phyloP scores from a whole-genome alignment of 306 rosid genomes.

The Argentina anserina region DNA sequence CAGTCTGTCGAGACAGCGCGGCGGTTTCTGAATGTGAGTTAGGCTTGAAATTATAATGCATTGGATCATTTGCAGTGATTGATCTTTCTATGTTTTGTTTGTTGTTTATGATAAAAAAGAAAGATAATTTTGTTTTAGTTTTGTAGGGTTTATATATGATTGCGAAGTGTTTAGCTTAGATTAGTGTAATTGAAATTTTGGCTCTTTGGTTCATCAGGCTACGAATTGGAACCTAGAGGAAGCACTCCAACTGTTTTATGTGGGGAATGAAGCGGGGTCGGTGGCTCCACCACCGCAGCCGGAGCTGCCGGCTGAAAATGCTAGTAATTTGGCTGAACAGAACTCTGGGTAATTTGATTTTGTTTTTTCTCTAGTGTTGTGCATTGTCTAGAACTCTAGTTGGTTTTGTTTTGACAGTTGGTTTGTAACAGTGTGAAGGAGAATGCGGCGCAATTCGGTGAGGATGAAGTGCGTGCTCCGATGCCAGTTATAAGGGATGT shows the following conservation, averaged over 20 bases:
- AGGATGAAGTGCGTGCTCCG: conserved; percentile 90
- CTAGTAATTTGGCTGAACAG: conserved; percentile 38
- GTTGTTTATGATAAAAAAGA: not conserved
- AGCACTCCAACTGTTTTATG: conserved; percentile 81
- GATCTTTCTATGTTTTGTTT: not conserved
- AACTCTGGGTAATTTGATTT: conserved; percentile 32
- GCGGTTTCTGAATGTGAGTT: conserved; percentile 45
- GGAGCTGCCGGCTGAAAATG: conserved; percentile 38
- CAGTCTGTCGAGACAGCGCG: conserved; percentile 47
- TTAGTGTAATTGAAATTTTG: conserved; percentile 11
- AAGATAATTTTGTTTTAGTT: not conserved
- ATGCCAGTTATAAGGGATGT: conserved; percentile 91
- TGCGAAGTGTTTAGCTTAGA: not conserved
- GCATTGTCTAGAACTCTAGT: not conserved
- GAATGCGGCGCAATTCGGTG: conserved; percentile 38
- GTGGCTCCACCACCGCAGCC: conserved; percentile 23
- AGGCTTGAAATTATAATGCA: not conserved
- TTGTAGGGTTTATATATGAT: not conserved
- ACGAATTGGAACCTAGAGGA: conserved; percentile 96
- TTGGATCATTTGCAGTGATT: not conserved
- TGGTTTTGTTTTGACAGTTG: not conserved
- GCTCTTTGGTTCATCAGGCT: conserved; percentile 51
- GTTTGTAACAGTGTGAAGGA: conserved; percentile 52
- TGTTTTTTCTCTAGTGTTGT: not conserved
- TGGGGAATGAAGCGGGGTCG: conserved; percentile 63